phyloP scores from a whole-genome alignment of 2,329 filamentous ascomycete species.

The Colletotrichum ledebouriae region DNA sequence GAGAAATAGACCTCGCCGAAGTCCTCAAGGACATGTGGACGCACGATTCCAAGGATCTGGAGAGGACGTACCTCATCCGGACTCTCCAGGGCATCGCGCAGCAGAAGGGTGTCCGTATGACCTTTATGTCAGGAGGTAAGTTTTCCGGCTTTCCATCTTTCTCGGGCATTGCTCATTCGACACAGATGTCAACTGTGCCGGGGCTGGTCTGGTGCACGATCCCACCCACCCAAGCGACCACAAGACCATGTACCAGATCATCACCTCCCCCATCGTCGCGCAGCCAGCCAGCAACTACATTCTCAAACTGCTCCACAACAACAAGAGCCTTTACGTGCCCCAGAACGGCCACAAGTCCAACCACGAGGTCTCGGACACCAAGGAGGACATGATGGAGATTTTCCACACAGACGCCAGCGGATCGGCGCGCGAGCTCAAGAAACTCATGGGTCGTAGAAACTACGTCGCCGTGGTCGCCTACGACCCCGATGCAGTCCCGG shows the following conservation, averaged over 20 bases:
- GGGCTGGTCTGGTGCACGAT: constrained; percentile 94
- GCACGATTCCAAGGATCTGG: constrained; percentile 96
- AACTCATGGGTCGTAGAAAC: constrained; percentile 93
- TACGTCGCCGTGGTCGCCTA: constrained; percentile 95
- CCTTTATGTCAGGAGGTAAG: constrained; percentile 90
- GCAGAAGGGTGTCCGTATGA: constrained; percentile 96
- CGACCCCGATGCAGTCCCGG: constrained; percentile 80
- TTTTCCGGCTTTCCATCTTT: constrained; percentile 13
- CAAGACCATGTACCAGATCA: constrained; percentile 99
- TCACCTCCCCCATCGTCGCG: constrained; percentile 92
- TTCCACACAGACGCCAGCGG: constrained; percentile 95
- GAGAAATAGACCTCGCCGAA: constrained; percentile 93
- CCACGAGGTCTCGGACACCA: constrained; percentile 86
- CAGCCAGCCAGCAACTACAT: constrained; percentile 88
- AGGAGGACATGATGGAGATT: constrained; percentile 99
- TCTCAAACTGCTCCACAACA: constrained; percentile 94
- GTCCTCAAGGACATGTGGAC: constrained; percentile 98
- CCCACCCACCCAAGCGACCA: constrained; percentile 91
- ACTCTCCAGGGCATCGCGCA: constrained; percentile 95
- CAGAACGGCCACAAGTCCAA: constrained; percentile 84
- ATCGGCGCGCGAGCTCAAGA: constrained; percentile 84
- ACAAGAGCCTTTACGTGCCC: constrained; percentile 91
- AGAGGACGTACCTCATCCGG: constrained; percentile 95
- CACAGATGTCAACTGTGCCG: constrained; percentile 86
- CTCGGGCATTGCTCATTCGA: constrained; percentile 44